Evolutionary conservation across 2,329 filamentous ascomycete species (phyloP), one percentile per base, ranked within the genome.

Genomic region (Lasiodiplodia gonubiensis): DNA sequence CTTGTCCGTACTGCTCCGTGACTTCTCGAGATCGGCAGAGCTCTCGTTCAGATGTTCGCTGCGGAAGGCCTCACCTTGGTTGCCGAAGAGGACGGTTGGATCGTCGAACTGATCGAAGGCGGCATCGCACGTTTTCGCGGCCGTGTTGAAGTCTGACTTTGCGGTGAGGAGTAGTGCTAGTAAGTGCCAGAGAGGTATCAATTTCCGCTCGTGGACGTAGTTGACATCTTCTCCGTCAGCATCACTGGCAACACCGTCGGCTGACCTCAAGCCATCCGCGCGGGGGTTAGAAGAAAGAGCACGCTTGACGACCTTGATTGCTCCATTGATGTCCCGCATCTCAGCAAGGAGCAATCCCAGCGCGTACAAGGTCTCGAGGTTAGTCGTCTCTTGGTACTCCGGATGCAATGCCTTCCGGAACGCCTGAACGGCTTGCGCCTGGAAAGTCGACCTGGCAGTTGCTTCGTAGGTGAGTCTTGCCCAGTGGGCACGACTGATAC

Each of bases 161-260:
- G 93, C 92, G 71, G 92, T 97, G 35, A 98, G 81, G 25, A 98
- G 84, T 27, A 99, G 84, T 0, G 93, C 90, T 55, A 99, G 85
- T 18, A 99, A 84, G 81, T 99, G 95, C 94, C 95, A 97, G 27
- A 97, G 80, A 2, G 94, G 90, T 27, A 98, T 89, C n/a, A 88
- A 74, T 69, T 85, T 84, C 60, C 85, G 83, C 75, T 93, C 89
- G 67, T 88, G 78, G 0, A 77, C 74, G 71, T 77, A 82, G 35
- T 77, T 72, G 10, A 72, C 74, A 8, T 59, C 67, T n/a, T 68
- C 60, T 4, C 18, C 30, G 5, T 66, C 33, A 6, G 73, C 74
- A 10, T 68, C 68, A 2, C 75, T 76, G 0, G 77, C 67, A 10
- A 75, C 73, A 12, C 77, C 78, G 53, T 79, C 76, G 3, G 73